phyloP scores from a whole-genome alignment of 73 alveolate species.

The Durusdinium trenchii region DNA sequence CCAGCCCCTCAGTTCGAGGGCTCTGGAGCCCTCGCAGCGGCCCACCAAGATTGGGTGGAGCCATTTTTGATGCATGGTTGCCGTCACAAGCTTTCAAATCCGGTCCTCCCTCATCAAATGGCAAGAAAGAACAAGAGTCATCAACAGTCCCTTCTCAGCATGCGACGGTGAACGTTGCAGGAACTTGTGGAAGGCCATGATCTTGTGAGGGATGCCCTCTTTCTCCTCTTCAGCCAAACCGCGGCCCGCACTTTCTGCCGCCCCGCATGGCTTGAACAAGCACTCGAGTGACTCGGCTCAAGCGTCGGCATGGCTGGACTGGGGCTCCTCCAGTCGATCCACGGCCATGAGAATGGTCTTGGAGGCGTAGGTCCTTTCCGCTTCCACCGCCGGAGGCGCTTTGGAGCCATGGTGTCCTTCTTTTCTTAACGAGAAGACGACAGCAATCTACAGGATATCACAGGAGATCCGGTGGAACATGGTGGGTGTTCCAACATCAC shows the following conservation, averaged over 20 bases:
- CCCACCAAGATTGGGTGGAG: neutral
- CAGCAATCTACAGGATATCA: no score
- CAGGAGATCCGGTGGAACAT: no score
- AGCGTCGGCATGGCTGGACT: no score
- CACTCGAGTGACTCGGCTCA: no score
- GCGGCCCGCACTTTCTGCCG: neutral
- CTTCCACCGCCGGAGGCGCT: no score
- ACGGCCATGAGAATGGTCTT: conserved; percentile 28
- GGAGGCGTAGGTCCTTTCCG: neutral
- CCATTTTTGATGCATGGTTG: no score
- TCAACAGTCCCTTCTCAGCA: neutral
- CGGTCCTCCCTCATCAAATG: no score
- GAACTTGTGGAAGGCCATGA: conserved; percentile 83
- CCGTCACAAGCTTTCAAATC: no score
- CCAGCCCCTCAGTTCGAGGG: neutral
- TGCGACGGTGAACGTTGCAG: conserved; percentile 24
- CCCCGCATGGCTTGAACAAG: no score
- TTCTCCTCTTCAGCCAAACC: neutral
- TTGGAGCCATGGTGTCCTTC: no score
- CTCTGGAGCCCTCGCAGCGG: neutral
- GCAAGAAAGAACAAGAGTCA: neutral
- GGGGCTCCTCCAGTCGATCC: conserved; percentile 38
- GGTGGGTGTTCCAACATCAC: no score
- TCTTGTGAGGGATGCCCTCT: conserved; percentile 76
- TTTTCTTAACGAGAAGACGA: no score